Evolutionary conservation across 768 basidiomycete genomes (phyloP), one percentile per base, ranked within the genome.

Genomic region (Exsudoporus frostii): DNA sequence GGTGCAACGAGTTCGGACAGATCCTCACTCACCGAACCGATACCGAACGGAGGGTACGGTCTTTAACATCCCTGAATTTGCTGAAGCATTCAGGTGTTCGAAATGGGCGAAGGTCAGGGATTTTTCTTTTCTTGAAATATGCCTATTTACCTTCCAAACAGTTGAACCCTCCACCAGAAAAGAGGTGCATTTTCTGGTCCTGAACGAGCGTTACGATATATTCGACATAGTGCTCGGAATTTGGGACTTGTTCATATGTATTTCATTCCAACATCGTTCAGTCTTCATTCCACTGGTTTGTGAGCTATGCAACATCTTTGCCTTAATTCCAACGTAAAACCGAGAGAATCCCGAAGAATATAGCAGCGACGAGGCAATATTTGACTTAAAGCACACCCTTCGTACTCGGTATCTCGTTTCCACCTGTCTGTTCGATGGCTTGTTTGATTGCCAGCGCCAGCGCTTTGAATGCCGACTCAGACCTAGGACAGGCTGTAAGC

Each of bases 391-490:
- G 75, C 7, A 98, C 95, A 41, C 97, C 97, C 72, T 99, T 99
- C 4, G 97, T 98, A 65, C 92, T 94, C 0, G 96, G 96, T 29
- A 98, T 85, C 53, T 99, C 97, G 59, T 84, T 79, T 5, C 90
- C 83, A 5, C 93, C 93, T 1, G 95, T 98, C 50, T 78, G 79
- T 67, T 92, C 84, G 57, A 97, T 89, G n/a, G 97, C 97, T 71
- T 98, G 85, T 50, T 88, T 84, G 59, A 99, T 94, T 9, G 96
- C 97, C 33, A 99, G 76, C 1, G 97, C 97, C 19, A 98, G 73
- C 1, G 97, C 96, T 73, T 99, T 99, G 83, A 99, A 99, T 5
- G 96, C 93, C 4, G 95, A 93, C 72, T 99, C 97, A 13, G 95
- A 86, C 48, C 97, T 98, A 63, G 30, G 38, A 27, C 14, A 34